Evolutionary conservation across 73 alveolate species (phyloP).

Genomic region (Uronychia binucleata): DNA sequence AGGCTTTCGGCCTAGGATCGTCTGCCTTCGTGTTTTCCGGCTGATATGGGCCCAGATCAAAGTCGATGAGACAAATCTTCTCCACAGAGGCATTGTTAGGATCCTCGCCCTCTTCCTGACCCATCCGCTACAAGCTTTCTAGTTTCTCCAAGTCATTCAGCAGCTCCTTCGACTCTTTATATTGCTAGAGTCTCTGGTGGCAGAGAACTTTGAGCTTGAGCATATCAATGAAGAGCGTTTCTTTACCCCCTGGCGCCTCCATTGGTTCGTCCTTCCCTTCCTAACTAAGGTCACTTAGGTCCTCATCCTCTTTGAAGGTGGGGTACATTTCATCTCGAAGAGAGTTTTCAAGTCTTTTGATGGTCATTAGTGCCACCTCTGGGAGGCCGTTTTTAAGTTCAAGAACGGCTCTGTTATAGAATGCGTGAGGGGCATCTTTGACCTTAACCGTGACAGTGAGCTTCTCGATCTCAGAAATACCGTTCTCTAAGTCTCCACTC

Average conservation of each 20-base stretch:
- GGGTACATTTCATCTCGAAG: not conserved
- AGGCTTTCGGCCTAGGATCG: not conserved
- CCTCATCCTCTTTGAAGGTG: not conserved
- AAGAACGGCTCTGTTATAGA: not conserved
- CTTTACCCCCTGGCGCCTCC: not conserved
- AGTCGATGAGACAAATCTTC: not conserved
- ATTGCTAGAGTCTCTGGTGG: not conserved
- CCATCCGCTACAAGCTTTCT: not conserved
- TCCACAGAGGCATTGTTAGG: not conserved
- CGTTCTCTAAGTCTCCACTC: not conserved
- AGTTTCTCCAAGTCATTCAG: not conserved
- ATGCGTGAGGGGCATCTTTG: not conserved
- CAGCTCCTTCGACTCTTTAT: not conserved
- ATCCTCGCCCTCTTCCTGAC: not conserved
- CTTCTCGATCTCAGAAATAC: not conserved
- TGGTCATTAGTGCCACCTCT: not conserved
- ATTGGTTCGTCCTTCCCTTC: not conserved
- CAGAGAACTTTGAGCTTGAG: not conserved
- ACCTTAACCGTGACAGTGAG: not conserved
- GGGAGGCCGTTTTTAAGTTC: not conserved
- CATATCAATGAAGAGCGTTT: not conserved
- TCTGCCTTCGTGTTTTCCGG: not conserved
- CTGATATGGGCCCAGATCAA: not conserved
- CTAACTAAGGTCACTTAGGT: not conserved
- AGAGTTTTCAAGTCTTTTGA: not conserved